These are phyloP conservation scores for Geosmithia putterillii DNA, from an alignment of 2,329 filamentous ascomycete genomes.

Conservation along the genomic window DNA sequence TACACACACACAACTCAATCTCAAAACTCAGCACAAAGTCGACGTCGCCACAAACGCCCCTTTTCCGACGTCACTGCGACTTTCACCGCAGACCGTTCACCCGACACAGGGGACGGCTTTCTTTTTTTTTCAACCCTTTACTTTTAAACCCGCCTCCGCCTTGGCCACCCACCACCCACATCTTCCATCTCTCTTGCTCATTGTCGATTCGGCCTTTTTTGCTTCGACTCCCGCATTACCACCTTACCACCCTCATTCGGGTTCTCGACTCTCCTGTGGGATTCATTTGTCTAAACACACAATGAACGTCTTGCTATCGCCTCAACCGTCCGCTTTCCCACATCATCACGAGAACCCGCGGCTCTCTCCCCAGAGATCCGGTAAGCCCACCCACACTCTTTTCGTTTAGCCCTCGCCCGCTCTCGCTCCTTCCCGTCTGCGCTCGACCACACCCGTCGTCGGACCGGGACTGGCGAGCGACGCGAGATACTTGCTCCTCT, in stretches of 20 bases:
- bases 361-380: conserved; percentile 40
- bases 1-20: no score
- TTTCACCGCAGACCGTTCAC: no score
- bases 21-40: no score
- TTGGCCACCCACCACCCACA: no score
- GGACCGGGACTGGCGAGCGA: not conserved
- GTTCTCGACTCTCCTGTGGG: conserved; percentile 1
- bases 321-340: conserved; percentile 46
- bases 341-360: conserved; percentile 44
- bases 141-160: no score
- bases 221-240: not conserved
- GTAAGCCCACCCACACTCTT: conserved; percentile 26
- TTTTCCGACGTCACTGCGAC: no score
- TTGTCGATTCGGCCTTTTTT: not conserved
- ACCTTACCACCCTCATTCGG: not conserved
- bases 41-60: no score
- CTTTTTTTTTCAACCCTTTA: no score
- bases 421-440: no score
- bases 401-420: not conserved
- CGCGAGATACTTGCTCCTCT: not conserved
- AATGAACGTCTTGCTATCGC: conserved; percentile 52
- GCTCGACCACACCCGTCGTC: no score
- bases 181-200: not conserved
- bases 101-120: no score
- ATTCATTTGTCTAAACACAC: conserved; percentile 8